Conservation (phyloP, 73 alveolate species). For the Halteria grandinella region DNA sequence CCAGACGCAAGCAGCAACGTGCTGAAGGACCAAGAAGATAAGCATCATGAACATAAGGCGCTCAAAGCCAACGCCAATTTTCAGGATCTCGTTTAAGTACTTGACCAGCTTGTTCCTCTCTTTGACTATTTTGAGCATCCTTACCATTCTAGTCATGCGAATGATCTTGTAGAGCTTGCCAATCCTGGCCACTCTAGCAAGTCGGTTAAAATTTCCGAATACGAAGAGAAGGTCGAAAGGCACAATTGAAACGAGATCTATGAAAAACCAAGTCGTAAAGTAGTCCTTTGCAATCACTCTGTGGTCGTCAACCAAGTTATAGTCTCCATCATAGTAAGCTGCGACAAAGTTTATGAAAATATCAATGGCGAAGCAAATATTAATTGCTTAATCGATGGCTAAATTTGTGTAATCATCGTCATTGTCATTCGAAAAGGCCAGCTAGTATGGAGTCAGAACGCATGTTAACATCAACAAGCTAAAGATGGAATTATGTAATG, state of each 20-base stretch:
- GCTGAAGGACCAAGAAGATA: slow-evolving; percentile 59
- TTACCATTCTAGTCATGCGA: slow-evolving; percentile 63
- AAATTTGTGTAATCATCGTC: not conserved
- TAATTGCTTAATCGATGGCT: slow-evolving; percentile 1
- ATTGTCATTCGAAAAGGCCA: slow-evolving; percentile 40
- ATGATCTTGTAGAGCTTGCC: slow-evolving; percentile 82
- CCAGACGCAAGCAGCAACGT: slow-evolving; percentile 76
- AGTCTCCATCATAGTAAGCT: slow-evolving; percentile 47
- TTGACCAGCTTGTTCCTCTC: slow-evolving; percentile 74
- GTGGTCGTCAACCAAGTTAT: slow-evolving; percentile 21
- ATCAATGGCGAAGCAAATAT: slow-evolving; percentile 31
- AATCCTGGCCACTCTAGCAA: slow-evolving; percentile 78
- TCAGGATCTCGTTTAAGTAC: slow-evolving; percentile 53
- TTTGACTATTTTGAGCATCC: slow-evolving; percentile 77
- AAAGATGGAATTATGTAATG: not conserved
- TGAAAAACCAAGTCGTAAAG: slow-evolving; percentile 70
- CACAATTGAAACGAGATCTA: slow-evolving; percentile 70
- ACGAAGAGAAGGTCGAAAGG: slow-evolving; percentile 66
- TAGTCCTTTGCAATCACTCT: slow-evolving; percentile 59
- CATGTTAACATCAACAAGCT: slow-evolving; percentile 37
- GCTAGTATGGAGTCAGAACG: slow-evolving; percentile 14
- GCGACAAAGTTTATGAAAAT: slow-evolving; percentile 20
- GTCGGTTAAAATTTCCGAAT: slow-evolving; percentile 60
- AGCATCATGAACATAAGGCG: slow-evolving; percentile 57
- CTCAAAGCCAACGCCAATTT: slow-evolving; percentile 68